Evolutionary conservation across 2,329 filamentous ascomycete genomes (phyloP).

Genomic region (Trichoderma guizhouense): DNA sequence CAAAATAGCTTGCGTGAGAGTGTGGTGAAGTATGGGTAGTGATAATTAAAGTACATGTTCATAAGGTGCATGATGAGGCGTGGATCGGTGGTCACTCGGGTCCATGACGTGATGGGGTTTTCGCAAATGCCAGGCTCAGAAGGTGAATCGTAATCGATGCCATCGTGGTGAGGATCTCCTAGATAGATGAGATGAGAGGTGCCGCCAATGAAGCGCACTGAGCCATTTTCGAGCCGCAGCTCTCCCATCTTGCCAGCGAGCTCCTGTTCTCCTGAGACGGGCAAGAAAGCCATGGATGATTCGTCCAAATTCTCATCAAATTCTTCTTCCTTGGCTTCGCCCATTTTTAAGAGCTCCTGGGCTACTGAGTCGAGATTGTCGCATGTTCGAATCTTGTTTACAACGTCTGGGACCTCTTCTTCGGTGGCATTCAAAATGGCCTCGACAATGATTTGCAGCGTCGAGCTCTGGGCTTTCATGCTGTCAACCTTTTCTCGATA

Average conservation of each 20-base stretch:
- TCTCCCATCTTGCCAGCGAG: constrained; percentile 92
- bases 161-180: constrained; percentile 43
- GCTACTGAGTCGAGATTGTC: constrained; percentile 62
- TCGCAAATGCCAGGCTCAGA: constrained; percentile 50
- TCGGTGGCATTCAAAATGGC: constrained; percentile 89
- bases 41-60: constrained; percentile 98
- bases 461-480: constrained; percentile 81
- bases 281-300: constrained; percentile 40
- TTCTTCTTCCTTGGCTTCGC: constrained; percentile 26
- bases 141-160: constrained; percentile 40
- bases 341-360: constrained; percentile 49
- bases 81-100: constrained; percentile 74
- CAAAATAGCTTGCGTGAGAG: constrained; percentile 84
- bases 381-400: constrained; percentile 84
- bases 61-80: constrained; percentile 81
- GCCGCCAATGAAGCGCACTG: constrained; percentile 86
- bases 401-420: constrained; percentile 75
- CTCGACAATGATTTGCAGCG: constrained; percentile 86
- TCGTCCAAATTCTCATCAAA: constrained; percentile 37
- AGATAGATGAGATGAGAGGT: constrained; percentile 91
- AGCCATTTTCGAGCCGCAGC: constrained; percentile 79
- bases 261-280: constrained; percentile 66
- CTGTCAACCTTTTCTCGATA: constrained; percentile 92
- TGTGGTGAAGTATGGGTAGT: constrained; percentile 94
- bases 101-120: constrained; percentile 81